Base-by-base conservation (phyloP, 1,284 basidiomycete species). In the Irpex rosettiformis region DNA sequence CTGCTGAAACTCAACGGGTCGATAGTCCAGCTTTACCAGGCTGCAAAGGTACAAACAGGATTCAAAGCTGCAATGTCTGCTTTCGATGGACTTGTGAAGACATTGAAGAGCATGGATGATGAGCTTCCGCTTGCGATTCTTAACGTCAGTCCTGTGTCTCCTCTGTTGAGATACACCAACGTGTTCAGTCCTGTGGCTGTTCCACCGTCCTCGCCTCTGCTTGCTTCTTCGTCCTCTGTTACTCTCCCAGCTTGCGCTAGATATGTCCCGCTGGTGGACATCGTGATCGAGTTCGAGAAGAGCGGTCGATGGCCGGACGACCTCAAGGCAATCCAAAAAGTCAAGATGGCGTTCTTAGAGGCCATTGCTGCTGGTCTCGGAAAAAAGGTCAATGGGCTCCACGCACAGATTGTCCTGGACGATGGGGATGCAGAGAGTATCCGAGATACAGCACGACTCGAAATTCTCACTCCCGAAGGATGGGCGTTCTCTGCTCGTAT, bases 221-320 rank as follows among this genome's bases (percentile, higher is more conserved):
- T 81, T n/a, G 75, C 76, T 3, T 63, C 75, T 0, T 47, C 45
- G n/a, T 47, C 45, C 10, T 47, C 45, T 8, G 45, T 24, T 24
- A 65, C 73, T 1, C 69, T 89, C 1, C 83, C 85, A 0, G 65
- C 70, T 18, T 81, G 83, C 62, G 81, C 91, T 56, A 81, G 84
- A 33, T 90, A 88, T 67, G 69, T 88, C 8, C 83, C 87, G 0
- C 79, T 82, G 1, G 90, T 94, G 64, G 83, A 91, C 18, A 75
- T 94, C 54, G 71, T 93, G 24, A 71, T 98, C 42, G 91, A 95
- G 71, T 96, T 97, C 66, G 95, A 97, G 72, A 89, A 88, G 61
- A 96, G 94, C 0, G 88, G 89, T 0, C 84, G 85, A 64, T 99
- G 97, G 97, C 97, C 97, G 0, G 95, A 98, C 68, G 95, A 99